These are phyloP conservation scores for Mortierella sp. DNA, from an alignment of 371 early-diverging fungal genomes.

Conservation along the genomic window DNA sequence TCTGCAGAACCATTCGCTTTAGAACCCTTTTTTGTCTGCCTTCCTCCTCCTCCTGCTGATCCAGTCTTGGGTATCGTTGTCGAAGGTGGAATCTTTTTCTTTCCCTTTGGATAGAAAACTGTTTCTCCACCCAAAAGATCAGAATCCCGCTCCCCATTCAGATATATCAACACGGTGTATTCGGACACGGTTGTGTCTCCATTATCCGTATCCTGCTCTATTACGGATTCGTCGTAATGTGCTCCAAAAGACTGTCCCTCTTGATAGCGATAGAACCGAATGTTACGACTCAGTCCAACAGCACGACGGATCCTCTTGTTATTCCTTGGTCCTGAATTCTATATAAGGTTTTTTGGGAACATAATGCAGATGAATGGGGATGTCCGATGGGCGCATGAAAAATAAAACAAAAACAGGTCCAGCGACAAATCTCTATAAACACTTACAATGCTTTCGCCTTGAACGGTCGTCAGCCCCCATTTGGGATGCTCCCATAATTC, in stretches of 20 bases:
- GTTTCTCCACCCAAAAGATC: conserved; percentile 76
- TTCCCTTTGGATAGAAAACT: conserved; percentile 68
- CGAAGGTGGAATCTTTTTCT: conserved; percentile 18
- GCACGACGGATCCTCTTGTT: conserved; percentile 47
- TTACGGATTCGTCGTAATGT: conserved; percentile 81
- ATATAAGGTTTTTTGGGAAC: no score
- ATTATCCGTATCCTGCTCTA: conserved; percentile 51
- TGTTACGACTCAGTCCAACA: conserved; percentile 72
- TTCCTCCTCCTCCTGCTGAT: conserved; percentile 10
- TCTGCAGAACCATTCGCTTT: conserved; percentile 2
- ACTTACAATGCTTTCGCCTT: conserved; percentile 30
- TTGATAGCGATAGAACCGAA: conserved; percentile 79
- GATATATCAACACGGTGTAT: conserved; percentile 78
- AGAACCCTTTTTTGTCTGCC: conserved; percentile 15
- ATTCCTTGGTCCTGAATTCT: conserved; percentile 41
- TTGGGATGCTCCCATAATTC: conserved; percentile 43
- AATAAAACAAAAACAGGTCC: background rate
- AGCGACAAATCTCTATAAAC: background rate
- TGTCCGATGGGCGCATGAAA: background rate
- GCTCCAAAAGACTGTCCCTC: conserved; percentile 76
- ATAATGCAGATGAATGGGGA: background rate
- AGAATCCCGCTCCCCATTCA: conserved; percentile 63
- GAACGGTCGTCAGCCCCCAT: conserved; percentile 33
- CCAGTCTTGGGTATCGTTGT: background rate
- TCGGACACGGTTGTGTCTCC: conserved; percentile 60